Evolutionary conservation across 2,329 filamentous ascomycete genomes (phyloP).

Genomic region (Colletotrichum siamense): DNA sequence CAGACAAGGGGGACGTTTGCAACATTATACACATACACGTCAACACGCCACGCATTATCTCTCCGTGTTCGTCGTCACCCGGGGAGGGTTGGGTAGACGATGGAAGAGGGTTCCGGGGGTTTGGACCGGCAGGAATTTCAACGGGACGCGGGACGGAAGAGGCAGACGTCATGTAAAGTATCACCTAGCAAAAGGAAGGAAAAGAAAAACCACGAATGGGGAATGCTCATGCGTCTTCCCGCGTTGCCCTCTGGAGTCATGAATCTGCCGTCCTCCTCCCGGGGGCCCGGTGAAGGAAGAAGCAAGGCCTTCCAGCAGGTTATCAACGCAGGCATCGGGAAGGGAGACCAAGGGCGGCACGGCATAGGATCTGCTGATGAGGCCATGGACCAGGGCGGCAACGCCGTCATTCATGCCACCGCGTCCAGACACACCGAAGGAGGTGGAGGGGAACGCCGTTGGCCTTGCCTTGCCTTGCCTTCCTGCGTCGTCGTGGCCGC

Average conservation of each 20-base stretch:
- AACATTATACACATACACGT: not conserved
- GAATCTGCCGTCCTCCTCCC: not conserved
- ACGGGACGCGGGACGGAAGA: not conserved
- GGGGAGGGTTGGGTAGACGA: not conserved
- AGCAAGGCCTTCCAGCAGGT: not conserved
- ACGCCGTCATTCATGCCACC: not conserved
- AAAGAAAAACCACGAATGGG: not conserved
- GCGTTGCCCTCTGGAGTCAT: not conserved
- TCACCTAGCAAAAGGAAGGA: not conserved
- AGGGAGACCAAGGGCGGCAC: not conserved
- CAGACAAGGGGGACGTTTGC: not conserved
- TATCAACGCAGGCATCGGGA: not conserved
- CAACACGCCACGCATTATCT: not conserved
- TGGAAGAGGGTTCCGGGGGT: not conserved
- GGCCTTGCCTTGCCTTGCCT: not conserved
- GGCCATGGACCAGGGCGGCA: slow-evolving; percentile 6
- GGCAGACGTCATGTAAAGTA: not conserved
- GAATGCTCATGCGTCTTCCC: not conserved
- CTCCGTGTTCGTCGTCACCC: not conserved
- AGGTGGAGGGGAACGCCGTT: not conserved
- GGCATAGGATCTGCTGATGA: not conserved
- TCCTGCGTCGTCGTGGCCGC: not conserved
- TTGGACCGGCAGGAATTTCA: not conserved
- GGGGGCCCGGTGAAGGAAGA: not conserved
- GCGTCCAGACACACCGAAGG: not conserved